Conservation (phyloP, 1,284 basidiomycete genomes). For the Cryptococcus floricola region DNA sequence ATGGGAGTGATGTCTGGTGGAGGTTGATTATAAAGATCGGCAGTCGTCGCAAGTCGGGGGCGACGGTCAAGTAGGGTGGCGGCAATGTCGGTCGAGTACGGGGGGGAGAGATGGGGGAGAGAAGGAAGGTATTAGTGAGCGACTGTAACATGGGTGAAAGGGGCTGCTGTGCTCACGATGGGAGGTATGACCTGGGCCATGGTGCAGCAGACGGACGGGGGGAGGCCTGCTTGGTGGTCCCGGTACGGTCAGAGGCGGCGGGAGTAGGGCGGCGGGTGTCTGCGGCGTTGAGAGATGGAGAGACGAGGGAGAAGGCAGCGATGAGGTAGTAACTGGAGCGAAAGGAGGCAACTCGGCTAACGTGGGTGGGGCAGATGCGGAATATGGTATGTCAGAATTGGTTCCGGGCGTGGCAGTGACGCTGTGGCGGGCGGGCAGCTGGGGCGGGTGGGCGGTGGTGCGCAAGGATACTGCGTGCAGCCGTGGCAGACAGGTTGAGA, state of each 20-base stretch:
- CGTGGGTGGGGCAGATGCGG: no score
- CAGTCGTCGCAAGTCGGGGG: neutral
- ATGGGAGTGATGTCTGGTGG: conserved; percentile 44
- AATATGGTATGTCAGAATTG: no score
- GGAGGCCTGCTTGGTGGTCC: no score
- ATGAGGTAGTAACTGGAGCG: neutral
- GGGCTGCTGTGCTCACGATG: conserved; percentile 29
- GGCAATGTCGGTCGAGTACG: neutral
- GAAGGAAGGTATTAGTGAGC: neutral
- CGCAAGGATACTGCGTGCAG: no score
- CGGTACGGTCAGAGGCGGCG: neutral
- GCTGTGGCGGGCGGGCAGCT: no score
- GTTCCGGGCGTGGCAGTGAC: no score
- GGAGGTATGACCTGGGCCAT: conserved; percentile 47
- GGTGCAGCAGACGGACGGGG: conserved; percentile 5
- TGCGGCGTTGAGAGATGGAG: neutral
- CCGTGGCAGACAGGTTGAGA: no score
- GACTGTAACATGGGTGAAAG: neutral
- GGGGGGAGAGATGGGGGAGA: neutral
- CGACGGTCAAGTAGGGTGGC: neutral
- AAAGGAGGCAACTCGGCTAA: neutral
- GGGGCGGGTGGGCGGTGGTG: no score
- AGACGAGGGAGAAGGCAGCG: neutral
- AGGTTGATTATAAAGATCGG: neutral
- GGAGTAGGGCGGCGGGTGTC: neutral